Evolutionary conservation across 1,284 basidiomycete genomes (phyloP).

Genomic region (Marasmius oreades): DNA sequence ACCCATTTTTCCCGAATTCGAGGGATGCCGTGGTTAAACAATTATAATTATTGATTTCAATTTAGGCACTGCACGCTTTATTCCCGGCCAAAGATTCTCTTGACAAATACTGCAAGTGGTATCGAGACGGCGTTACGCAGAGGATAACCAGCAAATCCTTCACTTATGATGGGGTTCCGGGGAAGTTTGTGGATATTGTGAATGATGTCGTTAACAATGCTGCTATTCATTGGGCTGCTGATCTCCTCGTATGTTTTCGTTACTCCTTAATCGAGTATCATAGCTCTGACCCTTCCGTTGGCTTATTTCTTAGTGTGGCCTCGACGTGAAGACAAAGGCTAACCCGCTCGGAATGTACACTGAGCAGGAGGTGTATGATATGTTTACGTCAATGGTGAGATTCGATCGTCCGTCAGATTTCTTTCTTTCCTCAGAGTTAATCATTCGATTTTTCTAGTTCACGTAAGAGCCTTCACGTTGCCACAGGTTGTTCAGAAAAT

Average conservation of each 20-base stretch:
- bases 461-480: background rate
- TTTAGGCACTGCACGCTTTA: constrained; percentile 26
- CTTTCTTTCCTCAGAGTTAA: background rate
- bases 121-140: constrained; percentile 22
- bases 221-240: constrained; percentile 49
- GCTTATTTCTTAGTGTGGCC: constrained; percentile 37
- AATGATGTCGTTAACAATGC: constrained; percentile 57
- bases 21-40: background rate
- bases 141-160: constrained; percentile 30
- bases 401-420: too few species aligned
- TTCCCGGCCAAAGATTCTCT: constrained; percentile 33
- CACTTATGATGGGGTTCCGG: constrained; percentile 32
- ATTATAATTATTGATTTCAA: background rate
- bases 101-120: constrained; percentile 27
- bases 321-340: constrained; percentile 55
- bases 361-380: constrained; percentile 50
- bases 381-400: constrained; percentile 42
- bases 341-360: constrained; percentile 51
- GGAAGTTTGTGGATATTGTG: constrained; percentile 54
- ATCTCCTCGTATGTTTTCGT: constrained; percentile 40
- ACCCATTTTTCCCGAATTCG: background rate
- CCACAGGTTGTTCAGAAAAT: background rate
- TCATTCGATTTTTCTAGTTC: background rate
- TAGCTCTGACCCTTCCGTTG: background rate
- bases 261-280: background rate